Evolutionary conservation across 2,329 filamentous ascomycete genomes (phyloP), one percentile per base, ranked within the genome.

Genomic region (Ceratocystis eucalypticola): DNA sequence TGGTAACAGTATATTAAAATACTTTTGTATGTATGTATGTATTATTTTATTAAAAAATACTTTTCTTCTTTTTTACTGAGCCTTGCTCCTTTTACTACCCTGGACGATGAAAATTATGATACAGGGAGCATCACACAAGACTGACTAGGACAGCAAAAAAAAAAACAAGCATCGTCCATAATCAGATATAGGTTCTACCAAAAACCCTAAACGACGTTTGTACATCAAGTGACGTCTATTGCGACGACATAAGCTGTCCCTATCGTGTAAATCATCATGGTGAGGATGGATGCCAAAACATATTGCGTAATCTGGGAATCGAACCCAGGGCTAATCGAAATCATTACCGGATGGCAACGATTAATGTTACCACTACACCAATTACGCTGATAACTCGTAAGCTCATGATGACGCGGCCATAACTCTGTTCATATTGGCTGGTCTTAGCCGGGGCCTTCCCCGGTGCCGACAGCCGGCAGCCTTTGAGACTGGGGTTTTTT

Each of bases 311-410:
- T 66, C 65, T 66, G 65, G 65, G 65, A 66, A 66, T 66, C 65
- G 65, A 66, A 66, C 65, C 65, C 65, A 66, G 65, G 61, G 61
- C 65, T 66, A 66, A 66, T 64, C 65, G 65, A 66, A 66, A 66
- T 66, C 65, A 66, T 66, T 66, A 66, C 65, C 65, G 48, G 61
- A 66, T 66, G 65, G 65, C 65, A 66, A 66, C 61, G 61, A 66
- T 66, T 66, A 66, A 66, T 66, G 65, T 66, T 66, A 66, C 65
- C 65, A 66, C 61, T 66, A 66, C 65, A 66, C 65, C 65, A 66
- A 66, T 66, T 66, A 66, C 65, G 65, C 65, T 57, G 59, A 62
- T 61, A 48, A 33, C 25, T 61, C 17, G n/a, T 63, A 7, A 7
- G 1, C 6, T 1, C 30, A 33, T 4, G 0, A 7, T 33, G 1